These are phyloP conservation scores for Moelleriella libera DNA, from an alignment of 2,329 filamentous ascomycete genomes.

Conservation along the genomic window DNA sequence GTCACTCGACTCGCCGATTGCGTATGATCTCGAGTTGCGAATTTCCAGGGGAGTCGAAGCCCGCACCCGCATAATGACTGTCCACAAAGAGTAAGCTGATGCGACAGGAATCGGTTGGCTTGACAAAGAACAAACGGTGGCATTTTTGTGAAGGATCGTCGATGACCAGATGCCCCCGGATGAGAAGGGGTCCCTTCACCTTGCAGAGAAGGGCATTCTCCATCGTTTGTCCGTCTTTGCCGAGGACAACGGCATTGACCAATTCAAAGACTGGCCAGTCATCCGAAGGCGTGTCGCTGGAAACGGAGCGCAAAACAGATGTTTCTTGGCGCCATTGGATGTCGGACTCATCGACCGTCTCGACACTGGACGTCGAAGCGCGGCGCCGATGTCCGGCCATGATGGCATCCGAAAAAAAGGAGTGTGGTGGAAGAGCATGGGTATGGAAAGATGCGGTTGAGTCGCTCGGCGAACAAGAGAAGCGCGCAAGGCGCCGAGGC, in stretches of 20 bases:
- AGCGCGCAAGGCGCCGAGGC: not conserved
- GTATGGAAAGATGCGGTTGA: not conserved
- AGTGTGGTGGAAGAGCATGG: not conserved
- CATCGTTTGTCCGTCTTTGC: constrained; percentile 34
- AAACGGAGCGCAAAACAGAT: constrained; percentile 16
- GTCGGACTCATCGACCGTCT: constrained; percentile 23
- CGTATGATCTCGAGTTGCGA: constrained; percentile 30
- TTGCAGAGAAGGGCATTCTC: constrained; percentile 49
- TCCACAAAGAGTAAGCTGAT: not conserved
- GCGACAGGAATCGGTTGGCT: constrained; percentile 1
- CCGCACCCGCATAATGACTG: constrained; percentile 18
- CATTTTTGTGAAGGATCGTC: constrained; percentile 24
- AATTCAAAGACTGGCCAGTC: constrained; percentile 51
- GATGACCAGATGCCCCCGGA: constrained; percentile 44
- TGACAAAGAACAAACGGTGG: constrained; percentile 18
- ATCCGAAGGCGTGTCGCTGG: constrained; percentile 20
- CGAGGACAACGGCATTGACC: constrained; percentile 43
- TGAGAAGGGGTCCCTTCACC: constrained; percentile 42
- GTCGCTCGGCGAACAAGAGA: not conserved
- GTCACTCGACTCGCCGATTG: constrained; percentile 36
- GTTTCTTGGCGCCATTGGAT: constrained; percentile 19
- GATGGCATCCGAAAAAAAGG: constrained; percentile 2
- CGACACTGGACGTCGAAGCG: constrained; percentile 29
- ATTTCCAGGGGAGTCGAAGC: constrained; percentile 34
- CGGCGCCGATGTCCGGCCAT: constrained; percentile 27